Evolutionary conservation across 306 rosid species (phyloP).

Genomic region (Casuarina equisetifolia): DNA sequence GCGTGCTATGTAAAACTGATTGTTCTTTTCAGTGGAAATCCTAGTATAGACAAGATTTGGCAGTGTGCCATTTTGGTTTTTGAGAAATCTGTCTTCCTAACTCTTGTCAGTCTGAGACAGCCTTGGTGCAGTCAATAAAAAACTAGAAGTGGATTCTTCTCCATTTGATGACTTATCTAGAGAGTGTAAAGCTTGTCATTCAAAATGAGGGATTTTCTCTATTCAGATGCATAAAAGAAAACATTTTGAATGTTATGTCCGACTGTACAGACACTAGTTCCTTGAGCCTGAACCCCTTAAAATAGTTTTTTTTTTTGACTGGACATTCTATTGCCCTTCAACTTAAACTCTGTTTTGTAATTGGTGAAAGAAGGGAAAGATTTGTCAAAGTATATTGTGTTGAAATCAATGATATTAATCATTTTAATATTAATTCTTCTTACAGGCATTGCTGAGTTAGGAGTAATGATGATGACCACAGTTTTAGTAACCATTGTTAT

Average conservation of each 20-base stretch:
- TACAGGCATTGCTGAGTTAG: constrained; percentile 95
- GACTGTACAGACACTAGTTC: neutral
- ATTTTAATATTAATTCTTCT: constrained; percentile 29
- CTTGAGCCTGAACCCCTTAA: neutral
- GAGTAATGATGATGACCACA: constrained; percentile 99
- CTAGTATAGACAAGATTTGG: neutral
- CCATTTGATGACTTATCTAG: neutral
- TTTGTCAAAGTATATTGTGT: neutral
- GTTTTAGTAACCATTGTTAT: constrained; percentile 83
- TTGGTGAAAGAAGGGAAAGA: neutral
- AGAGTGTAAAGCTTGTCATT: neutral
- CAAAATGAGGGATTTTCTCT: neutral
- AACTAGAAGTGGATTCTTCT: neutral
- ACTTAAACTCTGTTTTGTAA: neutral
- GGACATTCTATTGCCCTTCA: neutral
- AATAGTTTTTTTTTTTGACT: neutral
- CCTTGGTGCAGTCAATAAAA: neutral
- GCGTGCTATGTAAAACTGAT: neutral
- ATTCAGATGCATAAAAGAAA: neutral
- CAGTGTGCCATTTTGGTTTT: neutral
- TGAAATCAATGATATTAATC: constrained; percentile 2
- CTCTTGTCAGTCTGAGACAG: neutral
- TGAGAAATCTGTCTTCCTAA: neutral
- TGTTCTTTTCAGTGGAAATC: neutral
- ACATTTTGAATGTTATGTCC: neutral